Evolutionary conservation across 257 asterid genomes (phyloP).

Genomic region (Solanum medicagineum): DNA sequence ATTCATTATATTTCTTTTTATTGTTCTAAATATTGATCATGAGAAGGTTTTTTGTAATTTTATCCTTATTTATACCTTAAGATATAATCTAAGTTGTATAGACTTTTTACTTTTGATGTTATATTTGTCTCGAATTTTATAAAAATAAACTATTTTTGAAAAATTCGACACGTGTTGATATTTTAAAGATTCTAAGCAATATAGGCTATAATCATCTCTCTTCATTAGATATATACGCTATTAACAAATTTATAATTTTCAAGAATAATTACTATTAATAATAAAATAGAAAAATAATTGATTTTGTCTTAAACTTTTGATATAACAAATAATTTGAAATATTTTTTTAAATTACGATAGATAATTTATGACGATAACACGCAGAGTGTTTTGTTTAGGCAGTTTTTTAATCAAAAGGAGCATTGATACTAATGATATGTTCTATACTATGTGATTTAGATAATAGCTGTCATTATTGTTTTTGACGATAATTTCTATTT

Average conservation of each 20-base stretch:
- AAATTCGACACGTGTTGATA: too few species aligned
- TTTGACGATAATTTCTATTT: background rate
- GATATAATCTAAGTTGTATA: background rate
- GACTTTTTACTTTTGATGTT: too few species aligned
- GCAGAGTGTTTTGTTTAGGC: too few species aligned
- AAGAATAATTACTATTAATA: background rate
- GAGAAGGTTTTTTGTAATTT: background rate
- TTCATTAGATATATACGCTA: background rate
- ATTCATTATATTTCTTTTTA: background rate
- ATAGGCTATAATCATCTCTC: background rate
- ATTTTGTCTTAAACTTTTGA: background rate
- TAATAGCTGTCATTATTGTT: background rate
- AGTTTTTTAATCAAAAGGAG: background rate
- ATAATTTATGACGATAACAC: background rate
- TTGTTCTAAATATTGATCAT: background rate
- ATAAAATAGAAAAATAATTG: background rate
- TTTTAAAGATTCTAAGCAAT: too few species aligned
- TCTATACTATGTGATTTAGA: background rate
- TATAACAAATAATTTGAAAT: background rate
- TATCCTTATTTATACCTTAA: background rate
- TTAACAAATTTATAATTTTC: too few species aligned
- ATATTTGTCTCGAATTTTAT: too few species aligned
- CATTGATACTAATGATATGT: background rate
- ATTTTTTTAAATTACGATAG: rapidly evolving
- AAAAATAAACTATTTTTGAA: too few species aligned